Base-by-base conservation (phyloP, 176 grass and related monocot genomes). In the Triticum turgidum region DNA sequence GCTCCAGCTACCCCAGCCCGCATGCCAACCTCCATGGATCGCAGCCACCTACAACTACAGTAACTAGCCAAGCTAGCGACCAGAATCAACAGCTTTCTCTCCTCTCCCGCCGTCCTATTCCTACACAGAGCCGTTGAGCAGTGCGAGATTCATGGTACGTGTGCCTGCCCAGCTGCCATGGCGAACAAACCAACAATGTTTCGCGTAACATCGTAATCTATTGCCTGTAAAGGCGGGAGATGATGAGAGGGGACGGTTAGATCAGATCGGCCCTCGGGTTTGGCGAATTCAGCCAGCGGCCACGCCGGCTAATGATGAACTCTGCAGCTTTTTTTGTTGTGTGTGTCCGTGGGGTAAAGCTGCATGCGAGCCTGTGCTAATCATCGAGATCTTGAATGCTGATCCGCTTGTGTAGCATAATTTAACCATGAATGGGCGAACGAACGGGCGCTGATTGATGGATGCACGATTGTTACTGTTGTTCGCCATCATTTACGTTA, bases 341-440 rank as follows among this genome's bases (percentile, higher is more conserved):
- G 51, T 41, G 47, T 59, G 73, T 65, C 21, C 34, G 44, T 71
- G 65, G 64, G 33, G 56, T 67, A 87, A 82, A 87, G 79, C 73
- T 37, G 64, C 80, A 25, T 35, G 51, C 27, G 41, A 61, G 64
- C 65, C 29, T 13, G 80, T 30, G 12, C 49, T 66, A 78, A 83
- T 83, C 80, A 83, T 88, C 63, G 14, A 88, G 65, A 84, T 71
- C 73, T 88, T 84, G 81, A 88, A 88, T 17, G 52, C 45, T 12
- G 8, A 7, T 74, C 25, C 9, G 73, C 24, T 75, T 0, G 0
- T 17, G 5, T 21, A 13, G 24, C 29, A 29, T 84, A 47, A 76
- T 65, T 76, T 74, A 84, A 65, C 29, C 39, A 84, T 76, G 82
- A 52, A 76, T 21, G 34, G 25, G 14, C 35, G 70, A 51, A 52